A percentile compares a stretch with the other conserved stretches of the same genome.
Conservation (phyloP, 805 yeast genomes). For the Isabelozyma rhagii region DNA sequence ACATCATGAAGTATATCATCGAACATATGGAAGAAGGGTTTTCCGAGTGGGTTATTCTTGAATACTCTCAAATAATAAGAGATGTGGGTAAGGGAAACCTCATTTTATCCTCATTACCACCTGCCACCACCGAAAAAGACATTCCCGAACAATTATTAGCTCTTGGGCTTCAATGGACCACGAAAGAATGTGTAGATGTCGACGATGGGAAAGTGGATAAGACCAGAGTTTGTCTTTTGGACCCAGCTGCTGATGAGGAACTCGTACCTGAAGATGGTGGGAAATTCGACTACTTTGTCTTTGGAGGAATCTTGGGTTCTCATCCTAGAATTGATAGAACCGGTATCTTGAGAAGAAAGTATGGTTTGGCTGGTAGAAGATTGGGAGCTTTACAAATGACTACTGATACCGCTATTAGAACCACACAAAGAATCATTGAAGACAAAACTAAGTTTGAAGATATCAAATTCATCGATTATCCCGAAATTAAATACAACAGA, state of each 20-base stretch:
- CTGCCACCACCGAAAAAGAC: slow-evolving; percentile 52
- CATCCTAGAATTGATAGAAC: slow-evolving; percentile 94
- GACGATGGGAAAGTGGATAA: slow-evolving; percentile 43
- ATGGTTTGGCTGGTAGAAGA: slow-evolving; percentile 85
- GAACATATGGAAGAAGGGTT: slow-evolving; percentile 98
- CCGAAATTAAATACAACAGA: slow-evolving; percentile 84
- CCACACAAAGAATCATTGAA: slow-evolving; percentile 77
- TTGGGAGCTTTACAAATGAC: slow-evolving; percentile 92
- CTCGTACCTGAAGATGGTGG: slow-evolving; percentile 65
- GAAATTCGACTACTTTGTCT: slow-evolving; percentile 81
- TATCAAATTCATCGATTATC: slow-evolving; percentile 85
- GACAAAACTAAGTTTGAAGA: slow-evolving; percentile 57
- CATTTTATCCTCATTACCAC: slow-evolving; percentile 72
- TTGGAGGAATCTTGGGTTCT: slow-evolving; percentile 95
- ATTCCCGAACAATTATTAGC: slow-evolving; percentile 61
- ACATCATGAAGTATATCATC: slow-evolving; percentile 80
- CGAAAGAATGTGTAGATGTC: slow-evolving; percentile 60
- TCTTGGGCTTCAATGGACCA: slow-evolving; percentile 79
- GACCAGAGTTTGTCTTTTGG: slow-evolving; percentile 73
- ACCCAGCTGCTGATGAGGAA: slow-evolving; percentile 80
- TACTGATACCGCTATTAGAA: slow-evolving; percentile 94
- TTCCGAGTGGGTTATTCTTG: slow-evolving; percentile 93
- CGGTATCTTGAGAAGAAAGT: slow-evolving; percentile 73
- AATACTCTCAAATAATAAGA: slow-evolving; percentile 74
- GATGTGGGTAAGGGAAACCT: slow-evolving; percentile 81